These are phyloP conservation scores for Yamadazyma phyllophila DNA, from an alignment of 805 yeast species.

Conservation along the genomic window DNA sequence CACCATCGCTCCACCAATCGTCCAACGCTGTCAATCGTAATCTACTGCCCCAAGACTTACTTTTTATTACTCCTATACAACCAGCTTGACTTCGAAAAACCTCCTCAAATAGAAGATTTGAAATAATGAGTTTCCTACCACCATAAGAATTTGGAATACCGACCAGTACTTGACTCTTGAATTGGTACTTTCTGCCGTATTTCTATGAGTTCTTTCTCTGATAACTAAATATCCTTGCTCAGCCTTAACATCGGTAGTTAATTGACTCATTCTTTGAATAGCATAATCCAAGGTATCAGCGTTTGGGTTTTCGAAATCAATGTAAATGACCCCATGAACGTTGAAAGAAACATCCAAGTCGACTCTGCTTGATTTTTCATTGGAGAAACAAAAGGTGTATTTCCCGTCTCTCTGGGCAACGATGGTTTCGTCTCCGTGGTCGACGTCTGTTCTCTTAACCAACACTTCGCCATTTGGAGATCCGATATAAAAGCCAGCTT, in stretches of 20 bases:
- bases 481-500: constrained; percentile 56
- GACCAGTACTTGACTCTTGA: constrained; percentile 99
- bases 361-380: constrained; percentile 67
- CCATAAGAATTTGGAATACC: constrained; percentile 82
- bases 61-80: constrained; percentile 48
- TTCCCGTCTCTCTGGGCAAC: constrained; percentile 69
- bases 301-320: constrained; percentile 74
- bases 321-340: constrained; percentile 87
- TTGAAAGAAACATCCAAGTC: constrained; percentile 94
- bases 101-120: constrained; percentile 92
- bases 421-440: constrained; percentile 78
- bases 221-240: constrained; percentile 92
- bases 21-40: too few species aligned
- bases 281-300: constrained; percentile 81
- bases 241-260: constrained; percentile 83
- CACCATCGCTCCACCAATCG: too few species aligned
- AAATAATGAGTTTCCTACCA: constrained; percentile 81
- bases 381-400: constrained; percentile 86
- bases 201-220: constrained; percentile 96
- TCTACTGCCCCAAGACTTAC: too few species aligned
- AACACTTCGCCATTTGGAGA: constrained; percentile 48
- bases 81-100: constrained; percentile 92
- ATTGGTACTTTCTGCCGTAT: constrained; percentile 96
- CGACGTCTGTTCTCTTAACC: constrained; percentile 50
- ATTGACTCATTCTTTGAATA: constrained; percentile 67